Conservation (phyloP, 2,329 filamentous ascomycete species). For the Cladosporium sp. region DNA sequence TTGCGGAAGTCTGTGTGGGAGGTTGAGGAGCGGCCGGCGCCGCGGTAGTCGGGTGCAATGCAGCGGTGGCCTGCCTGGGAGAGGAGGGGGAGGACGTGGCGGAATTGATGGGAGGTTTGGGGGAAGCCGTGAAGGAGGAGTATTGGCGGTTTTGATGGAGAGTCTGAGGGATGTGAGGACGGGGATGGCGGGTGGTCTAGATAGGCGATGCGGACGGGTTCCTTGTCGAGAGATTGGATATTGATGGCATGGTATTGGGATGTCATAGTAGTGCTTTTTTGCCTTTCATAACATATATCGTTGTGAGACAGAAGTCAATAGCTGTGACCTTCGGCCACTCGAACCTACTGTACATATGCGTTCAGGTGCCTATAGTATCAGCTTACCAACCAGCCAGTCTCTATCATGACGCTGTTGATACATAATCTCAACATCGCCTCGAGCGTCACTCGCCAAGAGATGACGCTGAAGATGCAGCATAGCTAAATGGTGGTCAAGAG, state of each 20-base stretch:
- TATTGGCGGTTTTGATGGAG: conserved; percentile 34
- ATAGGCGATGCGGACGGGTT: conserved; percentile 26
- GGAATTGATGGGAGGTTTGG: conserved; percentile 45
- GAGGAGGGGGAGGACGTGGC: conserved; percentile 34
- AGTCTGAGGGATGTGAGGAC: background rate
- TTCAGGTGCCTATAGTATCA: background rate
- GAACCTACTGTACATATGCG: background rate
- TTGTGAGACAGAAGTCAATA: background rate
- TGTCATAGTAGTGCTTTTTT: background rate
- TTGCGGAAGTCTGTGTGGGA: conserved; percentile 42
- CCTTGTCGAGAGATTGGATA: background rate
- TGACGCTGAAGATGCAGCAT: conserved; percentile 1
- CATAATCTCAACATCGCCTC: background rate
- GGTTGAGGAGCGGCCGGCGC: conserved; percentile 42
- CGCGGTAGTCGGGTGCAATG: conserved; percentile 45
- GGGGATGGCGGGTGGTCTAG: conserved; percentile 20
- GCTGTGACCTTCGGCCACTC: background rate
- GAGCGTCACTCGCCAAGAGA: background rate
- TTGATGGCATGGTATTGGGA: background rate
- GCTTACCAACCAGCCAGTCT: background rate
- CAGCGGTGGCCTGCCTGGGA: conserved; percentile 41
- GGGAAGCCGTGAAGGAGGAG: conserved; percentile 48
- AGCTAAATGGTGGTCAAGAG: background rate
- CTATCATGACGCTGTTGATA: background rate
- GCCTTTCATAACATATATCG: background rate